Evolutionary conservation across 768 basidiomycete species (phyloP).

Genomic region (Chlorophyllum brunneum): DNA sequence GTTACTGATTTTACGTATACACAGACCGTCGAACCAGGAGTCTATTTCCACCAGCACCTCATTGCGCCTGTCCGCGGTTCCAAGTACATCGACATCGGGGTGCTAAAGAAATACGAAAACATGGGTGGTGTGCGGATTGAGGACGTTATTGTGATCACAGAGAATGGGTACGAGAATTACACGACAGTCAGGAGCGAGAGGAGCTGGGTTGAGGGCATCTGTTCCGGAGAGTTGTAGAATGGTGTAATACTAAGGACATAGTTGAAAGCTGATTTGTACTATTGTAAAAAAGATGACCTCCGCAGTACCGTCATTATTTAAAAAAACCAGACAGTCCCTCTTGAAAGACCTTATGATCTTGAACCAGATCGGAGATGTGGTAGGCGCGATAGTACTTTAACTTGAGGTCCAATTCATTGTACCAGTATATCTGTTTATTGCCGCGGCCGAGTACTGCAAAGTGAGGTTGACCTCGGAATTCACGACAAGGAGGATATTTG

Average conservation of each 20-base stretch:
- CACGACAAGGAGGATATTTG: too few species aligned
- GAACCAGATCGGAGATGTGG: too few species aligned
- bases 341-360: too few species aligned
- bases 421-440: too few species aligned
- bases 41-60: conserved; percentile 81
- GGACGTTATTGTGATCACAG: conserved; percentile 81
- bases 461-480: too few species aligned
- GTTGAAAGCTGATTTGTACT: too few species aligned
- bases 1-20: background rate
- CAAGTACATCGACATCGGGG: conserved; percentile 62
- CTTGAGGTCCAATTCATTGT: too few species aligned
- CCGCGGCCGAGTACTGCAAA: too few species aligned
- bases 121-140: conserved; percentile 95
- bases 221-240: conserved; percentile 54
- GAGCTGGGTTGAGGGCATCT: conserved; percentile 78
- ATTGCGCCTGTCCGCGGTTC: conserved; percentile 63
- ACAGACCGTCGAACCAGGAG: conserved; percentile 88
- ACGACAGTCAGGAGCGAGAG: conserved; percentile 83
- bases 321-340: too few species aligned
- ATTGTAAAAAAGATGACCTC: too few species aligned
- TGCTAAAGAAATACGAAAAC: conserved; percentile 65
- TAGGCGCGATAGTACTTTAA: too few species aligned
- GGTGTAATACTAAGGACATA: background rate
- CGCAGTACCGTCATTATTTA: too few species aligned
- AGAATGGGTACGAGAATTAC: conserved; percentile 74